phyloP scores from a whole-genome alignment of 257 asterid genomes.

The Lantana camara region DNA sequence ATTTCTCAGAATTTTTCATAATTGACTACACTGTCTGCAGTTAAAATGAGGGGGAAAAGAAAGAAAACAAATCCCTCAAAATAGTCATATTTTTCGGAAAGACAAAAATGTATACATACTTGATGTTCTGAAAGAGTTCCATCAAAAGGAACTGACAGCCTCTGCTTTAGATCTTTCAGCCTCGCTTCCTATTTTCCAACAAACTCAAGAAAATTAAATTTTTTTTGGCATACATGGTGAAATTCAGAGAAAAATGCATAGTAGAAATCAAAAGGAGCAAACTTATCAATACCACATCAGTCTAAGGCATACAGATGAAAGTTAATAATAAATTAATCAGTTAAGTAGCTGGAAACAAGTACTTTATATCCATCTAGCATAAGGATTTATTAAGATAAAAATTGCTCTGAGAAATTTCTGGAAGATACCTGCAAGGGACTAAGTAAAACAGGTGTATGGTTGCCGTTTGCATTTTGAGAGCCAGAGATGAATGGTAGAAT shows the following conservation, averaged over 20 bases:
- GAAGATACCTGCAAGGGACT: constrained; percentile 88
- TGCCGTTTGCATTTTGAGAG: constrained; percentile 39
- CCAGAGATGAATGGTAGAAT: constrained; percentile 66
- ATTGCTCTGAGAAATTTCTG: constrained; percentile 12
- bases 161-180: constrained; percentile 69
- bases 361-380: not conserved
- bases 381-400: not conserved
- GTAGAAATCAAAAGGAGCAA: constrained; percentile 1
- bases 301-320: constrained; percentile 8
- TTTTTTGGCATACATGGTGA: constrained; percentile 9
- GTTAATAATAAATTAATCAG: not conserved
- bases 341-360: not conserved
- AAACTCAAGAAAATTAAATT: constrained; percentile 29
- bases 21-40: constrained; percentile 1
- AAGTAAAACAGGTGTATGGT: constrained; percentile 56
- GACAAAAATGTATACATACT: constrained; percentile 45
- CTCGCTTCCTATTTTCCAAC: constrained; percentile 70
- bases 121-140: constrained; percentile 80
- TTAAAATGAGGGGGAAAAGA: not conserved
- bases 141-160: constrained; percentile 84
- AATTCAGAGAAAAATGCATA: not conserved
- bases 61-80: not conserved
- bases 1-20: constrained; percentile 16
- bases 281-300: constrained; percentile 17
- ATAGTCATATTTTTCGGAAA: not conserved